Percentiles rank a stretch among this genome's conserved stretches.
phyloP scores from a whole-genome alignment of 139 green algal species.

The Nannochloris sp. region DNA sequence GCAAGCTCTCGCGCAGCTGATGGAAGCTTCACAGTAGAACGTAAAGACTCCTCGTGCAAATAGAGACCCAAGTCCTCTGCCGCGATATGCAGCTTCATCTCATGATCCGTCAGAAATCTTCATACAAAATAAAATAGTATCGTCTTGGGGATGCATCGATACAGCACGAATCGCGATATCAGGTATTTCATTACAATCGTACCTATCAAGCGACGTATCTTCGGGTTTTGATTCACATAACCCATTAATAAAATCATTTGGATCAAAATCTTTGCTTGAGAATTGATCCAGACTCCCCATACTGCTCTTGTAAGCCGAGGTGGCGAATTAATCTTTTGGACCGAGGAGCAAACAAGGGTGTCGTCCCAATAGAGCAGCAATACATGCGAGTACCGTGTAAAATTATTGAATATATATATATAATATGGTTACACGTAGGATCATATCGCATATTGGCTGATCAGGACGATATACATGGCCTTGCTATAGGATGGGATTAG shows the following conservation, averaged over 20 bases:
- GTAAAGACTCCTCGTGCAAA: constrained; percentile 48
- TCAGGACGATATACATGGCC: no score
- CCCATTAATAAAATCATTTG: constrained; percentile 53
- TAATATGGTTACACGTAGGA: no score
- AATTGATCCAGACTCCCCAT: constrained; percentile 46
- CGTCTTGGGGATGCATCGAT: not conserved
- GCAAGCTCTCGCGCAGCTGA: constrained; percentile 73
- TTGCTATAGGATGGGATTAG: no score
- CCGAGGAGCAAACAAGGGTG: not conserved
- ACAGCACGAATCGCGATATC: not conserved
- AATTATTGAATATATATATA: no score
- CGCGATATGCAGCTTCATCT: constrained; percentile 72
- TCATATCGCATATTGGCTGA: no score
- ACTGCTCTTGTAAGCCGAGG: not conserved
- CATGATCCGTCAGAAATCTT: constrained; percentile 64
- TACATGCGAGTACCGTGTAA: not conserved
- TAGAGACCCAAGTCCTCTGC: constrained; percentile 66
- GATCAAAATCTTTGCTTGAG: constrained; percentile 42
- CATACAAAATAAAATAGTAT: not conserved
- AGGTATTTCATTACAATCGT: not conserved
- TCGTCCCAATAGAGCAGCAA: not conserved
- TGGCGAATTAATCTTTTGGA: not conserved
- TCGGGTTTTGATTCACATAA: constrained; percentile 14
- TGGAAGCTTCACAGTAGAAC: constrained; percentile 67
- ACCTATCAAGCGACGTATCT: constrained; percentile 53